Percentiles rank a stretch among this genome's conserved stretches.
Conservation (phyloP, 2,329 filamentous ascomycete species). For the Sarocladiaceae sp. region DNA sequence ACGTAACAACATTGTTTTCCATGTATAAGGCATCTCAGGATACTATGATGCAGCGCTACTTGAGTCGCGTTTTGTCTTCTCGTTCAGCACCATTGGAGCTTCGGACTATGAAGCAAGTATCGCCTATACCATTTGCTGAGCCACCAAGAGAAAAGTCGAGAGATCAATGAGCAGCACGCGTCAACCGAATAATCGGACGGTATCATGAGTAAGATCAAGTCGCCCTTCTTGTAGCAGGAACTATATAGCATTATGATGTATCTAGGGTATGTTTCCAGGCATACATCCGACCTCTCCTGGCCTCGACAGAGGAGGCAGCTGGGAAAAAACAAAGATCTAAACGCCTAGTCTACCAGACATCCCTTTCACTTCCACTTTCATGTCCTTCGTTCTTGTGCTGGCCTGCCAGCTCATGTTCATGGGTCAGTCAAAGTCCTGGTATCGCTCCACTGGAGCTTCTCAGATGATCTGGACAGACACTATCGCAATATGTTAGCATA, state of each 20-base stretch:
- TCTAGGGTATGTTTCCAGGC: slow-evolving; percentile 1
- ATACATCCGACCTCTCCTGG: slow-evolving; percentile 3
- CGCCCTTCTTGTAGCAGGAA: slow-evolving; percentile 6
- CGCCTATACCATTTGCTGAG: too few species aligned
- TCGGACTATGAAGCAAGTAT: not conserved
- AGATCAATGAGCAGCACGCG: too few species aligned
- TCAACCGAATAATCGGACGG: too few species aligned
- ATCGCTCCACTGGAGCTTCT: not conserved
- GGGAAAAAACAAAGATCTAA: slow-evolving; percentile 1
- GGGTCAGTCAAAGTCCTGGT: slow-evolving; percentile 4
- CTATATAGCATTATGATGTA: slow-evolving; percentile 7
- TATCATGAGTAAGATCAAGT: too few species aligned
- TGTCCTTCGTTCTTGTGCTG: slow-evolving; percentile 4
- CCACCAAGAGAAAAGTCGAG: too few species aligned
- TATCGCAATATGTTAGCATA: slow-evolving; percentile 9
- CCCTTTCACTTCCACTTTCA: not conserved
- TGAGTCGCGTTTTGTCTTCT: too few species aligned
- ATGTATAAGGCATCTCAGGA: too few species aligned
- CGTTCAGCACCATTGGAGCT: not conserved
- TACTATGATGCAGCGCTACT: too few species aligned
- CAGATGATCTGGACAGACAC: slow-evolving; percentile 2
- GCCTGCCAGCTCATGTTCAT: slow-evolving; percentile 7
- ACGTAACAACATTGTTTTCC: too few species aligned
- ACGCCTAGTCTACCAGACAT: slow-evolving; percentile 3
- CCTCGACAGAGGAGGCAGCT: slow-evolving; percentile 5